Evolutionary conservation across 257 asterid genomes (phyloP), one percentile per base, ranked within the genome.

Genomic region (Salvia rosmarinus): DNA sequence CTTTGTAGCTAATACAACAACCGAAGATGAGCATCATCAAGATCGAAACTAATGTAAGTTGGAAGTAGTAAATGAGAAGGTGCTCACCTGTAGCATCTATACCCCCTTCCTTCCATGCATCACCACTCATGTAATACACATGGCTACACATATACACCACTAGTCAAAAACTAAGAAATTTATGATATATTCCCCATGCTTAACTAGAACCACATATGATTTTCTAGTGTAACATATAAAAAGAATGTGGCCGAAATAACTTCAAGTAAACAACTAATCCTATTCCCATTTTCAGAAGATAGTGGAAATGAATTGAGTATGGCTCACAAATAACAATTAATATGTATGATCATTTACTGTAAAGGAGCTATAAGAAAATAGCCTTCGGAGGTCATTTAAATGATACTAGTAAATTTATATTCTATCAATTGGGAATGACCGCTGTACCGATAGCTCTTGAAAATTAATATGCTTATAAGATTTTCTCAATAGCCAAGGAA

Each of bases 71-170:
- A 40, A 70, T 17, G 72, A 75, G 82, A 80, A 54, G 64, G 78
- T 69, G 80, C 90, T 82, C 35, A 91, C 99, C 99, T 55, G 99
- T 95, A 67, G 97, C 98, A 86, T 95, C 99, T 75, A 95, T 95
- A 40, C 99, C 99, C 79, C 99, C 99, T 84, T 91, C 98, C 84
- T 95, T 91, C 99, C 99, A 95, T 54, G 98, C 98, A 85, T 95
- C 99, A 67, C 99, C 99, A 78, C 99, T 95, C 99, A 95, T 95
- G 88, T 95, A 95, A 85, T 88, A 91, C 34, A 95, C 96, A 81
- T 95, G 99, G 84, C 99, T 95, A 79, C 85, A 86, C 70, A 68
- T 71, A 79, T 47, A 78, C 42, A 65, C 42, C 58, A 63, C 47
- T 20, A 74, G 78, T 72, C 49, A 82, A 67, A 54, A 40, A 34